A percentile compares a stretch with the other conserved stretches of the same genome.
phyloP scores from a whole-genome alignment of 192 early-diverging fungal species.

The Backusella tarrabulga region DNA sequence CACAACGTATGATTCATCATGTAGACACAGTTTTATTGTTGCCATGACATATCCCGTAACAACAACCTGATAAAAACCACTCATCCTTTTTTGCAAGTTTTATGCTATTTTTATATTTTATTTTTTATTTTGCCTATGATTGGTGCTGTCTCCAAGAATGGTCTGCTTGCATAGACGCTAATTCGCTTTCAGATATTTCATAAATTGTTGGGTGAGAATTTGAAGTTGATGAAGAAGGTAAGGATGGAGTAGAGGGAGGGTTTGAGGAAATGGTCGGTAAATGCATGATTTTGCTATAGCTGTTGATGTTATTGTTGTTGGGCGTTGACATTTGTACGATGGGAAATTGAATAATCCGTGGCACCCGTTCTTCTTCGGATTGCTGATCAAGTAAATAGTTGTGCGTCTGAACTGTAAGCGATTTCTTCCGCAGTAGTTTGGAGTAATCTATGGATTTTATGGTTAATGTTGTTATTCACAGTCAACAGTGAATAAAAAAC shows the following conservation, averaged over 20 bases:
- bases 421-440: background rate
- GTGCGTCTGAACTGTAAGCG: conserved; percentile 9
- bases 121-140: background rate
- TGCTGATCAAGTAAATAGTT: conserved; percentile 3
- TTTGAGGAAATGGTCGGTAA: background rate
- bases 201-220: background rate
- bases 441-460: conserved; percentile 6
- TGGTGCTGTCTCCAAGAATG: background rate
- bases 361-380: background rate
- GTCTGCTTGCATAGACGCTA: background rate
- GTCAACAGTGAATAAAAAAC: conserved; percentile 25
- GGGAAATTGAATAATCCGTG: background rate
- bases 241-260: background rate
- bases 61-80: background rate
- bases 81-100: background rate
- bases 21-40: background rate
- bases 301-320: background rate
- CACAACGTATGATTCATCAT: background rate
- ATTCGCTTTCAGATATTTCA: background rate
- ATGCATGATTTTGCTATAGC: background rate
- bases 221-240: background rate
- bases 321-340: background rate
- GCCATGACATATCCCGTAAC: background rate
- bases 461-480: background rate
- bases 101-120: background rate